These are phyloP conservation scores for Leucosporidium creatinivorum DNA, from an alignment of 768 basidiomycete genomes.

Conservation along the genomic window DNA sequence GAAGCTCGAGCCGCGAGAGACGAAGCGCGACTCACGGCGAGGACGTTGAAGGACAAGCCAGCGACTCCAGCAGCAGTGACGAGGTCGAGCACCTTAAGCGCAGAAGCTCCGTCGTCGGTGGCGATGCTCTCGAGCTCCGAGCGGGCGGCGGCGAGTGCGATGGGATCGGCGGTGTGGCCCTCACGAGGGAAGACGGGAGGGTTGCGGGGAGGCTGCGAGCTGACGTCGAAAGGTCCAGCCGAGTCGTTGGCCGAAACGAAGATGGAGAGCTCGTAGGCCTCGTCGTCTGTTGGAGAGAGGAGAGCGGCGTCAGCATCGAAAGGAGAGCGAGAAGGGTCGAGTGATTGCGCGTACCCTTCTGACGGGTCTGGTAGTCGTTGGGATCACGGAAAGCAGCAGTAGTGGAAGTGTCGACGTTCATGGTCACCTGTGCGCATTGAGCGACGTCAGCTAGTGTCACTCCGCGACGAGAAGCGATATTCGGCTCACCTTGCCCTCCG, in stretches of 20 bases:
- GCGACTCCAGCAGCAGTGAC: not conserved
- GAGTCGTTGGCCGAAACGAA: slow-evolving; percentile 9
- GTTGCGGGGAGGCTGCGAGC: not conserved
- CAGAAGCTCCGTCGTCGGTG: not conserved
- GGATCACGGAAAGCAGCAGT: slow-evolving; percentile 29
- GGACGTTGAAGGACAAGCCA: not conserved
- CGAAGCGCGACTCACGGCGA: not conserved
- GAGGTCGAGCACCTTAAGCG: not conserved
- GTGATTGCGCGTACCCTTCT: slow-evolving; percentile 56
- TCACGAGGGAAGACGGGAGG: not conserved
- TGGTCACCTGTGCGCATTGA: slow-evolving; percentile 53
- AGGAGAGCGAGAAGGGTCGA: not conserved
- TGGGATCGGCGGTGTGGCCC: not conserved
- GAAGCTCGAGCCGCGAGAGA: not conserved
- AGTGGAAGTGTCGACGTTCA: slow-evolving; percentile 62
- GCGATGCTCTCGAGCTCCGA: not conserved
- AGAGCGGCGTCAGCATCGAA: too few relatives aligned
- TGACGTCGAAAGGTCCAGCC: not conserved
- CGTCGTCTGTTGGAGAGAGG: slow-evolving; percentile 55
- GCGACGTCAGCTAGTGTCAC: not conserved
- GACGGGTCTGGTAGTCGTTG: slow-evolving; percentile 74
- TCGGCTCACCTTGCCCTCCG: slow-evolving; percentile 59
- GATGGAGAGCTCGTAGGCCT: slow-evolving; percentile 68
- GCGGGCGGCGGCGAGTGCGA: not conserved
- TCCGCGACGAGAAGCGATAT: not conserved